These are phyloP conservation scores for Taxillus chinensis DNA, from an alignment of 164 flowering plant species.

Conservation along the genomic window DNA sequence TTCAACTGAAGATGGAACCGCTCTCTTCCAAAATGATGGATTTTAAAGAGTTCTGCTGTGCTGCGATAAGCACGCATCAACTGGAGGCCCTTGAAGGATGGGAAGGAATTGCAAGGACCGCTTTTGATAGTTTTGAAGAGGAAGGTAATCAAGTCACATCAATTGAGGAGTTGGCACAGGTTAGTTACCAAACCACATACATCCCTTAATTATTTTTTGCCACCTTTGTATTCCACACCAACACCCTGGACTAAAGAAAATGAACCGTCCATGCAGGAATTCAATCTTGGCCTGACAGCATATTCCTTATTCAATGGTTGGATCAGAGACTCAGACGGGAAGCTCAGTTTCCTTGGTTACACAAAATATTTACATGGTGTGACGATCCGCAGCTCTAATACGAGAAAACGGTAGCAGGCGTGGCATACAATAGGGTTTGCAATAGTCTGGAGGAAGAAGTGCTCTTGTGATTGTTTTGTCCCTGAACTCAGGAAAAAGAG, in stretches of 20 bases:
- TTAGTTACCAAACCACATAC: no score
- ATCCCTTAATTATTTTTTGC: no score
- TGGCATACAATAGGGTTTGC: no score
- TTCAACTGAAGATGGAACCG: constrained; percentile 58
- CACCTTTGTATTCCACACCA: no score
- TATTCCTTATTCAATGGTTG: constrained; percentile 64
- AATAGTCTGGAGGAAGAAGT: no score
- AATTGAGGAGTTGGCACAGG: constrained; percentile 75
- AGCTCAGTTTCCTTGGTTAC: constrained; percentile 76
- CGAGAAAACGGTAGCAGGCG: constrained; percentile 25
- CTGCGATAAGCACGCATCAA: constrained; percentile 81
- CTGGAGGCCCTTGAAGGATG: constrained; percentile 83
- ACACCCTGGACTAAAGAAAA: no score
- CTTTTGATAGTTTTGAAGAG: constrained; percentile 67
- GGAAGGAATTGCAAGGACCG: constrained; percentile 65
- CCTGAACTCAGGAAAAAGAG: no score
- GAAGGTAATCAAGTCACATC: constrained; percentile 74
- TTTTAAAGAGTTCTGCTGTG: constrained; percentile 92
- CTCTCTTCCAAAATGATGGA: constrained; percentile 53
- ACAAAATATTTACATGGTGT: constrained; percentile 90
- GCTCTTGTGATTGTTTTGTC: no score
- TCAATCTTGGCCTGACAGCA: constrained; percentile 67
- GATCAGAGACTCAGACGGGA: constrained; percentile 70
- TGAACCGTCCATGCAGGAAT: constrained; percentile 43
- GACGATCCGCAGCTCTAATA: constrained; percentile 54